Evolutionary conservation across 768 basidiomycete genomes (phyloP).

Genomic region (Trametes gibbosa): DNA sequence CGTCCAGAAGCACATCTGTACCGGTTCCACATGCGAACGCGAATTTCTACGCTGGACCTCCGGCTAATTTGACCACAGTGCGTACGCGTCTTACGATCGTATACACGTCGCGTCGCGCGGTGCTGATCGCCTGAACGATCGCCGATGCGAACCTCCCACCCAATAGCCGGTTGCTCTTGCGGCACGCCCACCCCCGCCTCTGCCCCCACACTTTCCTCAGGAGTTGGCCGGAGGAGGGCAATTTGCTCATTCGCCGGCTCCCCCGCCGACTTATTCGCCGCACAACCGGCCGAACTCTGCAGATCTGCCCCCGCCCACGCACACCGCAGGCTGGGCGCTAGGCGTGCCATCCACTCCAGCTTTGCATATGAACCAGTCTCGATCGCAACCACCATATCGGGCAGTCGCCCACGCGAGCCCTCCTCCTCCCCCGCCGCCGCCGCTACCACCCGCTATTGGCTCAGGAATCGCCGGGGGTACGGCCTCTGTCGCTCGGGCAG

Average conservation of each 20-base stretch:
- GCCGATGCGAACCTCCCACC: background rate
- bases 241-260: slow-evolving; percentile 19
- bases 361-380: slow-evolving; percentile 6
- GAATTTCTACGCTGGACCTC: slow-evolving; percentile 5
- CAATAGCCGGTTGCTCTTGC: slow-evolving; percentile 18
- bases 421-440: slow-evolving; percentile 8
- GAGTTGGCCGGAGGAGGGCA: slow-evolving; percentile 16
- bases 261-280: slow-evolving; percentile 22
- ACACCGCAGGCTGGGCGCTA: slow-evolving; percentile 13
- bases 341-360: slow-evolving; percentile 6
- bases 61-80: slow-evolving; percentile 13
- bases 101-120: background rate
- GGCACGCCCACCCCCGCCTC: slow-evolving; percentile 26
- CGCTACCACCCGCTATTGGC: slow-evolving; percentile 16
- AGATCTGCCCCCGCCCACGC: background rate
- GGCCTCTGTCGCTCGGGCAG: background rate
- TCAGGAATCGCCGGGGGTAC: background rate
- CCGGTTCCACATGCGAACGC: slow-evolving; percentile 4
- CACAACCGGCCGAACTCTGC: background rate
- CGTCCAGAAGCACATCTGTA: slow-evolving; percentile 16
- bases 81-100: slow-evolving; percentile 10
- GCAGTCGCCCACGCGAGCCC: slow-evolving; percentile 8
- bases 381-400: slow-evolving; percentile 14
- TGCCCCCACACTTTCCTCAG: slow-evolving; percentile 20
- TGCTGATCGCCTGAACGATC: slow-evolving; percentile 13